A percentile compares a stretch with the other conserved stretches of the same genome.
Conservation (phyloP, 805 yeast genomes). For the Nakazawaea siamensis region DNA sequence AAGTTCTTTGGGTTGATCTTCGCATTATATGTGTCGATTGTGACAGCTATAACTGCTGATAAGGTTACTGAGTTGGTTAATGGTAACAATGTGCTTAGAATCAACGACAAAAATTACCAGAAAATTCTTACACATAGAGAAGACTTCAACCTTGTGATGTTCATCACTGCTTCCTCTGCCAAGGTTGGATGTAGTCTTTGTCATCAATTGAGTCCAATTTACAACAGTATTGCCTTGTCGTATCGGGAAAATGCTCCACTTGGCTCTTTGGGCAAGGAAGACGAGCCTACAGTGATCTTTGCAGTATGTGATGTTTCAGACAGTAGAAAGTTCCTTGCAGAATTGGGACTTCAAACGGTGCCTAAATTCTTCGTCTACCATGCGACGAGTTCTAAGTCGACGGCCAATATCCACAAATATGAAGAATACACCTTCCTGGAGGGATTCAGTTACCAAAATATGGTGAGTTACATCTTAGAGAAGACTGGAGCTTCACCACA, state of each 20-base stretch:
- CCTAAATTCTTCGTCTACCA: conserved; percentile 65
- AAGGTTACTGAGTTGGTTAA: conserved; percentile 6
- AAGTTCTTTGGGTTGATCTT: no score
- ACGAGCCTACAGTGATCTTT: conserved; percentile 48
- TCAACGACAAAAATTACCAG: conserved; percentile 57
- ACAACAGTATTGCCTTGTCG: conserved; percentile 49
- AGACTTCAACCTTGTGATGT: conserved; percentile 56
- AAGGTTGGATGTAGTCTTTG: conserved; percentile 76
- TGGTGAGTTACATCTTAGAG: conserved; percentile 25
- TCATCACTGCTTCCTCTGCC: conserved; percentile 68
- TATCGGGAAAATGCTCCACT: conserved; percentile 32
- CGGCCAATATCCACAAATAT: conserved; percentile 21
- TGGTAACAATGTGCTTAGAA: conserved; percentile 26
- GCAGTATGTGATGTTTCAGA: conserved; percentile 66
- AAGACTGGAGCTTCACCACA: conserved; percentile 11
- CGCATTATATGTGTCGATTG: no score
- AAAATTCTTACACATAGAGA: conserved; percentile 48
- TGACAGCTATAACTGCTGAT: conserved; percentile 4
- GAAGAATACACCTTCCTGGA: conserved; percentile 37
- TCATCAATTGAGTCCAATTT: conserved; percentile 59
- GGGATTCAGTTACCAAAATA: conserved; percentile 28
- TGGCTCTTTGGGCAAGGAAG: conserved; percentile 43
- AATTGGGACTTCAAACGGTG: conserved; percentile 55
- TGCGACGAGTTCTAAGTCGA: conserved; percentile 34
- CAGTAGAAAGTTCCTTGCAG: conserved; percentile 42